phyloP scores from a whole-genome alignment of 371 early-diverging fungal species.

The Entomophthora muscae region DNA sequence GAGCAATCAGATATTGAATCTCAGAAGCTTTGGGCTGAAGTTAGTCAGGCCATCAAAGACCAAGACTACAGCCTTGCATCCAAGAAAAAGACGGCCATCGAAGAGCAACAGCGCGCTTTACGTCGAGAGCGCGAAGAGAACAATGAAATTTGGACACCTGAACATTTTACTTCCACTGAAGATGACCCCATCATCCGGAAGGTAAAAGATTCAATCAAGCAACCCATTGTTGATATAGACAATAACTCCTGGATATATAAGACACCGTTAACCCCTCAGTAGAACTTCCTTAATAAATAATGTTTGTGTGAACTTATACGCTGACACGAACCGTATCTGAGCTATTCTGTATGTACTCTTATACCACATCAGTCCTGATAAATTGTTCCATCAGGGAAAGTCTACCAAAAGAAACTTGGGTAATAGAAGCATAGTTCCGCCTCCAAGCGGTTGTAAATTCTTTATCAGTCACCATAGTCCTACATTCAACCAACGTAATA shows the following conservation, averaged over 20 bases:
- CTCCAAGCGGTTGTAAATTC: too few species aligned
- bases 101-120: conserved; percentile 47
- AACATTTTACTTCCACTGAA: conserved; percentile 22
- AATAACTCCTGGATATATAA: neutral
- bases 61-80: conserved; percentile 52
- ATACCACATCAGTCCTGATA: too few species aligned
- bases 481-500: too few species aligned
- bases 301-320: neutral
- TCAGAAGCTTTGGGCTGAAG: conserved; percentile 49
- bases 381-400: too few species aligned
- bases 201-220: neutral
- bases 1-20: conserved; percentile 49
- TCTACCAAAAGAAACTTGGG: too few species aligned
- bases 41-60: conserved; percentile 39
- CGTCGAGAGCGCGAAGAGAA: conserved; percentile 40
- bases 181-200: conserved; percentile 15
- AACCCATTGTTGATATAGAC: neutral
- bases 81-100: conserved; percentile 44
- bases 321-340: too few species aligned
- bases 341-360: too few species aligned
- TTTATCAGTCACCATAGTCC: too few species aligned
- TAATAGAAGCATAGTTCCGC: too few species aligned
- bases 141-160: conserved; percentile 36
- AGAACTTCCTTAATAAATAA: neutral
- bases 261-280: neutral